phyloP scores from a whole-genome alignment of 2,329 filamentous ascomycete species.

The Colletotrichum sp. region DNA sequence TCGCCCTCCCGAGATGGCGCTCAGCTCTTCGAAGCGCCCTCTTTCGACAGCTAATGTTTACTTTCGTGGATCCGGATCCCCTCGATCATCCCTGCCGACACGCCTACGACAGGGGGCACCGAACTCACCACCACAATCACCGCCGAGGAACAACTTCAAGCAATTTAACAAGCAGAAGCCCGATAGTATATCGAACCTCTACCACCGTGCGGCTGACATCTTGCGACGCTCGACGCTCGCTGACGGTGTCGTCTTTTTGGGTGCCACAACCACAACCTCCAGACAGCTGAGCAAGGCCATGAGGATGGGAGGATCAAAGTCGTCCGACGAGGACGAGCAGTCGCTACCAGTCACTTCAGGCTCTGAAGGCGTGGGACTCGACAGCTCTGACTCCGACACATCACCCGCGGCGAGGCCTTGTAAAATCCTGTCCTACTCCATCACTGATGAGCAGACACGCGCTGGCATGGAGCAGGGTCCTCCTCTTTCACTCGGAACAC shows the following conservation, averaged over 20 bases:
- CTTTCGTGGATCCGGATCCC: background rate
- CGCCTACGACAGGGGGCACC: background rate
- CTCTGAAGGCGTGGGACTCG: constrained; percentile 26
- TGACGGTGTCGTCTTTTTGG: constrained; percentile 34
- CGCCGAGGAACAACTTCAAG: background rate
- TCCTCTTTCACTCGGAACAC: constrained; percentile 29
- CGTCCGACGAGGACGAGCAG: constrained; percentile 23
- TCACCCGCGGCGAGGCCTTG: constrained; percentile 29
- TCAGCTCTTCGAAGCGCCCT: constrained; percentile 1
- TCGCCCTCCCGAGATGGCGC: constrained; percentile 9
- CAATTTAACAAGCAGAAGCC: constrained; percentile 14
- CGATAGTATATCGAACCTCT: constrained; percentile 29
- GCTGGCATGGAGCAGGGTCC: constrained; percentile 30
- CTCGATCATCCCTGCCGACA: background rate
- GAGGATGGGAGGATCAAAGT: background rate
- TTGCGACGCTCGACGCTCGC: constrained; percentile 33
- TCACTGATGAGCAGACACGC: constrained; percentile 27
- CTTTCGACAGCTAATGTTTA: constrained; percentile 4
- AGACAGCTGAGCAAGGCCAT: constrained; percentile 2
- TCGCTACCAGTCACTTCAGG: constrained; percentile 13
- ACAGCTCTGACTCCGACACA: constrained; percentile 33
- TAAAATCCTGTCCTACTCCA: constrained; percentile 31
- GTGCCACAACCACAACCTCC: constrained; percentile 26
- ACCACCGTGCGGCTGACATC: constrained; percentile 30
- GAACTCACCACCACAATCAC: background rate